Evolutionary conservation across 2,329 filamentous ascomycete genomes (phyloP).

Genomic region (Fonsecaea nubica): DNA sequence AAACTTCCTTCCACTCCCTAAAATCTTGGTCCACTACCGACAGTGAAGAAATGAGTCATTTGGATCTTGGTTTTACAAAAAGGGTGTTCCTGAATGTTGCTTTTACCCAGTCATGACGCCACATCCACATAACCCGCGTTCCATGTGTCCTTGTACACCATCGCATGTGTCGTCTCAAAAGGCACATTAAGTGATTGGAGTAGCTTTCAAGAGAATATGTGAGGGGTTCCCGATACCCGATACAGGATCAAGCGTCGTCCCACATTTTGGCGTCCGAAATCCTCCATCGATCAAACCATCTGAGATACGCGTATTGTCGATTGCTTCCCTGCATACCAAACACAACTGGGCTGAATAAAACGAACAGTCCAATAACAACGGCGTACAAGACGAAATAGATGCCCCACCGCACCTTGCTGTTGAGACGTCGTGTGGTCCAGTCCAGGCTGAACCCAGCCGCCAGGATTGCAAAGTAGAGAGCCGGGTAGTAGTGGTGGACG

Average conservation of each 20-base stretch:
- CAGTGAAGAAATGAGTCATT: constrained; percentile 6
- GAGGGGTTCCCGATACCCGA: background rate
- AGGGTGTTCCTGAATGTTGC: constrained; percentile 11
- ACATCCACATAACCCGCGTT: constrained; percentile 12
- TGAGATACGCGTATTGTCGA: constrained; percentile 85
- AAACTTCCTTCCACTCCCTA: background rate
- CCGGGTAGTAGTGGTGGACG: constrained; percentile 98
- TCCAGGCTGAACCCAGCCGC: constrained; percentile 86
- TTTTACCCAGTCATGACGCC: constrained; percentile 20
- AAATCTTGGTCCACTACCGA: background rate
- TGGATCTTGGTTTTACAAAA: constrained; percentile 21
- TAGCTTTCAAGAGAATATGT: constrained; percentile 7
- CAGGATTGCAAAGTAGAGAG: constrained; percentile 95
- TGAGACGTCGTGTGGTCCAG: constrained; percentile 75
- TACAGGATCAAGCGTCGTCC: constrained; percentile 4
- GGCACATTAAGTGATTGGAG: constrained; percentile 6
- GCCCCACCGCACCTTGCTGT: constrained; percentile 67
- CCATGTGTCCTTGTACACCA: constrained; percentile 11
- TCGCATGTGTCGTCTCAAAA: constrained; percentile 19
- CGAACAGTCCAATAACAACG: constrained; percentile 76
- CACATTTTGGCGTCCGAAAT: constrained; percentile 67
- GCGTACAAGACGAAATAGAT: constrained; percentile 79
- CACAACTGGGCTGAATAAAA: constrained; percentile 89
- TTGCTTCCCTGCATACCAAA: constrained; percentile 93
- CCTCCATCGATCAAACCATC: constrained; percentile 89